Evolutionary conservation across 208 protist species (phyloP).

Genomic region (Leptomonas seymouri): DNA sequence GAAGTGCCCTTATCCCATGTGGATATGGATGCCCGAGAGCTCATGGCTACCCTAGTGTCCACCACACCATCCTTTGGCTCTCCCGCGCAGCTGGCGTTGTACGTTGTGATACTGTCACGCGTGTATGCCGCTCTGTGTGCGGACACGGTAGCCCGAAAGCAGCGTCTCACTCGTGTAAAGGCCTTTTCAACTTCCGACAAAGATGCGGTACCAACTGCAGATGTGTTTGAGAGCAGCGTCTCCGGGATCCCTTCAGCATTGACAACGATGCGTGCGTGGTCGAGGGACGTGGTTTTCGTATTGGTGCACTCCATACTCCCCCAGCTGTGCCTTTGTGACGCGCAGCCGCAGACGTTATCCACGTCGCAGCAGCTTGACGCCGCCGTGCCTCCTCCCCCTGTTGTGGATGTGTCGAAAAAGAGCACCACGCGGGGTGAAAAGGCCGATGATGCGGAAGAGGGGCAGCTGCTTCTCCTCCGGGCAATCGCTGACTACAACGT

Average conservation of each 20-base stretch:
- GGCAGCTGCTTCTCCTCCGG: not conserved
- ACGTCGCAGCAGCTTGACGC: constrained; percentile 7
- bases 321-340: constrained; percentile 24
- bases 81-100: constrained; percentile 18
- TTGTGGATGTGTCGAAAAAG: not conserved
- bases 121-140: constrained; percentile 13
- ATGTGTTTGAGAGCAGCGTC: not conserved
- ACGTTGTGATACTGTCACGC: constrained; percentile 15
- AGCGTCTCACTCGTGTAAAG: not conserved
- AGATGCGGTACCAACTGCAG: too few relatives aligned
- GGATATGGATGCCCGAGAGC: constrained; percentile 15
- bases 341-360: constrained; percentile 15
- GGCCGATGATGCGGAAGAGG: not conserved
- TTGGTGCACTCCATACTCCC: constrained; percentile 28
- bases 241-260: not conserved
- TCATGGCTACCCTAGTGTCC: constrained; percentile 24
- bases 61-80: constrained; percentile 12
- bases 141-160: constrained; percentile 21
- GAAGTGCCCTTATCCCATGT: not conserved
- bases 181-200: not conserved
- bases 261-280: constrained; percentile 51
- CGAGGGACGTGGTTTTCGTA: constrained; percentile 29
- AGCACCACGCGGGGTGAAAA: not conserved
- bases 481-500: constrained; percentile 8
- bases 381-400: not conserved